Evolutionary conservation across 2,329 filamentous ascomycete genomes (phyloP).

Genomic region (Lasiodiplodia theobromae): DNA sequence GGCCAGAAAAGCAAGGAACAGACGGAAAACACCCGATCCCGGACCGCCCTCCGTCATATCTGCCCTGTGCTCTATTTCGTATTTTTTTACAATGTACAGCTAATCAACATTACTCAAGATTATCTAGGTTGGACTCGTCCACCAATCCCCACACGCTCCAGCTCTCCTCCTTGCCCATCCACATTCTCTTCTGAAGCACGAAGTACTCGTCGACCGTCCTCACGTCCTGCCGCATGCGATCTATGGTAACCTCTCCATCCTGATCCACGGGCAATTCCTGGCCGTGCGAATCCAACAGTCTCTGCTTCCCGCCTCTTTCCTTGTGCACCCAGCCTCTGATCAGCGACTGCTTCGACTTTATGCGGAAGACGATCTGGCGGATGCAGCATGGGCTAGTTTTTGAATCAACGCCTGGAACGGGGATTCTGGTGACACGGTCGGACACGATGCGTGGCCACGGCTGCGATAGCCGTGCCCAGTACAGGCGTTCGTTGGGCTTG

Average conservation of each 20-base stretch:
- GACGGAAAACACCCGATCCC: not conserved
- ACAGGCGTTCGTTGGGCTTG: constrained; percentile 56
- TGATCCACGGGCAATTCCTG: constrained; percentile 17
- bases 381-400: constrained; percentile 47
- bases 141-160: constrained; percentile 74
- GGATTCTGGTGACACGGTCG: constrained; percentile 60
- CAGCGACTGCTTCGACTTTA: constrained; percentile 62
- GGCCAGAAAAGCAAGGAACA: not conserved
- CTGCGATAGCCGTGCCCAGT: constrained; percentile 40
- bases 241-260: constrained; percentile 28
- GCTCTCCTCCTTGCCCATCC: constrained; percentile 52
- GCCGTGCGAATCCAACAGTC: constrained; percentile 38
- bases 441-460: constrained; percentile 61
- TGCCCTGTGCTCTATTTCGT: not conserved
- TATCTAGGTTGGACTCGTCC: constrained; percentile 53
- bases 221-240: constrained; percentile 17
- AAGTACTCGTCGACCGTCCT: constrained; percentile 69
- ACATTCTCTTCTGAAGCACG: constrained; percentile 64
- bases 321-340: constrained; percentile 5
- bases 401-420: constrained; percentile 41
- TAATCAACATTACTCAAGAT: constrained; percentile 29
- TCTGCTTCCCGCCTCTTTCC: constrained; percentile 46
- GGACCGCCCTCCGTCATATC: not conserved
- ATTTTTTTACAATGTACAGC: constrained; percentile 6
- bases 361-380: constrained; percentile 67